These are phyloP conservation scores for Agrocybe pediades DNA, from an alignment of 768 basidiomycete species.

Conservation along the genomic window DNA sequence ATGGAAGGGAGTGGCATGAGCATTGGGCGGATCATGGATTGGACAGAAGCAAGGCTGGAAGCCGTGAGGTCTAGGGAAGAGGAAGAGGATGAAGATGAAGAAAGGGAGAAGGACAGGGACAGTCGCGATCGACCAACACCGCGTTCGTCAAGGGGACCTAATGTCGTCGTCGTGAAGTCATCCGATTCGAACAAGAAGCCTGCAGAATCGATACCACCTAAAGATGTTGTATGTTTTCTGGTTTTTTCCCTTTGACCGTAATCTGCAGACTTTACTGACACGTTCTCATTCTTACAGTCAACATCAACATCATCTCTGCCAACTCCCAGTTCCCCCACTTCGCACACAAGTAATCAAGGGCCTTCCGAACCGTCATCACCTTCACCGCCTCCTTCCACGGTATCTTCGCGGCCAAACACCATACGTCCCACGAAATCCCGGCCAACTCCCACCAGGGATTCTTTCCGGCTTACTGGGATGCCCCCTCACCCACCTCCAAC, in stretches of 20 bases:
- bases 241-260: constrained; percentile 2
- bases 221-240: constrained; percentile 31
- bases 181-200: constrained; percentile 21
- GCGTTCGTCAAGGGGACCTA: constrained; percentile 9
- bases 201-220: constrained; percentile 14
- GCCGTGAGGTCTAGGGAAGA: constrained; percentile 75
- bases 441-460: constrained; percentile 19
- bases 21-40: constrained; percentile 81
- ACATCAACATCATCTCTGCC: constrained; percentile 27
- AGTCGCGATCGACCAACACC: constrained; percentile 29
- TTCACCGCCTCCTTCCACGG: constrained; percentile 29
- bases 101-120: constrained; percentile 58
- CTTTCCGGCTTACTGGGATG: constrained; percentile 14
- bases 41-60: constrained; percentile 80
- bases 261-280: not conserved
- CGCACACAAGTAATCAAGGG: constrained; percentile 18
- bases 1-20: constrained; percentile 63
- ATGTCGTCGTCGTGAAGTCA: constrained; percentile 19
- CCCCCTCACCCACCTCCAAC: not conserved
- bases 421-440: constrained; percentile 27
- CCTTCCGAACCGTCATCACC: constrained; percentile 36
- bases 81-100: constrained; percentile 83
- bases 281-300: constrained; percentile 14
- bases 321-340: constrained; percentile 29
- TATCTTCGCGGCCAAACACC: constrained; percentile 14